Percentiles rank a stretch among this genome's conserved stretches.
phyloP scores from a whole-genome alignment of 1,139 yeast species.

The Magnusiomyces paraingens region DNA sequence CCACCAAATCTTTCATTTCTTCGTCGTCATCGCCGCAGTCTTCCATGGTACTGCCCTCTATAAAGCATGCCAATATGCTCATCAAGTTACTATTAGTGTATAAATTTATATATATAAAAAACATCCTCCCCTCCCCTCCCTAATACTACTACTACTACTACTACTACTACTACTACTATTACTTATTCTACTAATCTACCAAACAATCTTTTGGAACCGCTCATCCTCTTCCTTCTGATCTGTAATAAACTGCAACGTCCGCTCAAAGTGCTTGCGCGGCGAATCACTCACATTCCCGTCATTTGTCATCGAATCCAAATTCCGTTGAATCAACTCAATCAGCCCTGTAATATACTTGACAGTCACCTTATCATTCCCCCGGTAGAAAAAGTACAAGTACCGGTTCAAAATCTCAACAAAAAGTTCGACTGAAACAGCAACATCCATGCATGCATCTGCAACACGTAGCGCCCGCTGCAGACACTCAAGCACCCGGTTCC shows the following conservation, averaged over 20 bases:
- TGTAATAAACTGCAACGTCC: slow-evolving; percentile 61
- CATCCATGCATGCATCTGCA: slow-evolving; percentile 91
- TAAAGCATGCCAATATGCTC: slow-evolving; percentile 37
- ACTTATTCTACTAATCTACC: slow-evolving; percentile 19
- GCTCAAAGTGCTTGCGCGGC: slow-evolving; percentile 49
- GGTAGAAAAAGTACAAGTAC: slow-evolving; percentile 76
- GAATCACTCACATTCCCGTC: slow-evolving; percentile 34
- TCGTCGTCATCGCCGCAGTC: slow-evolving; percentile 75
- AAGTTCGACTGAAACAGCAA: slow-evolving; percentile 66
- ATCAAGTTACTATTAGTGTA: background rate
- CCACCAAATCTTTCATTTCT: slow-evolving; percentile 79
- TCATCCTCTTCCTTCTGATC: slow-evolving; percentile 62
- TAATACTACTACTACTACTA: too few species aligned
- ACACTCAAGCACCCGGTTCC: slow-evolving; percentile 60
- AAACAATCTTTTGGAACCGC: slow-evolving; percentile 49
- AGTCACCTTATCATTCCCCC: slow-evolving; percentile 68
- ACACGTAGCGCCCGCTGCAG: slow-evolving; percentile 72
- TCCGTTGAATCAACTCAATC: slow-evolving; percentile 75
- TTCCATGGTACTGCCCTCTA: slow-evolving; percentile 66
- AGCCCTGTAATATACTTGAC: slow-evolving; percentile 76
- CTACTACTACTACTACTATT: too few species aligned
- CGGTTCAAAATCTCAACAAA: slow-evolving; percentile 86
- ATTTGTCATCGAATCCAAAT: slow-evolving; percentile 41
- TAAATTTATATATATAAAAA: too few species aligned
- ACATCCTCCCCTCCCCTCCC: too few species aligned